phyloP scores from a whole-genome alignment of 2,329 filamentous ascomycete species.

The Cercospora beticola region DNA sequence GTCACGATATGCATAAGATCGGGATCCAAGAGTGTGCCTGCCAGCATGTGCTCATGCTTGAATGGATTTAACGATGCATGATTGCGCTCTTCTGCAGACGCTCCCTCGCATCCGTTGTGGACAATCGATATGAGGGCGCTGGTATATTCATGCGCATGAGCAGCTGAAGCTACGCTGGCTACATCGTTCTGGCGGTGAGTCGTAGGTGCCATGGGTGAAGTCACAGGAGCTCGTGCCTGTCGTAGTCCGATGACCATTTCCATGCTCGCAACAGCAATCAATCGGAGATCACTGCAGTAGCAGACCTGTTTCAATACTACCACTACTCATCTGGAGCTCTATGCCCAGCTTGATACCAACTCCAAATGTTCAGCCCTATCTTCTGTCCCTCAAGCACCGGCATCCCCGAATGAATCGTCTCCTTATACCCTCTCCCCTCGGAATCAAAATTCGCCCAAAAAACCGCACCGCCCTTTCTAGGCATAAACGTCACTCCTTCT shows the following conservation, averaged over 20 bases:
- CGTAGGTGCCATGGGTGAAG: background rate
- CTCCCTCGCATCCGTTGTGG: background rate
- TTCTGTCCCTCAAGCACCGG: conserved; percentile 58
- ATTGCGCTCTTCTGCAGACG: background rate
- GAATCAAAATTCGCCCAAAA: conserved; percentile 62
- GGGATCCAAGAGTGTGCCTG: background rate
- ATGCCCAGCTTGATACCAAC: conserved; percentile 53
- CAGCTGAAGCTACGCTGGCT: background rate
- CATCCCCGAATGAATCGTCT: conserved; percentile 62
- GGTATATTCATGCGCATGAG: background rate
- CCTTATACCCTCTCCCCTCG: conserved; percentile 57
- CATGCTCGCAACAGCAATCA: background rate
- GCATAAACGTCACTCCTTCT: conserved; percentile 58
- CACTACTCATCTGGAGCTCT: conserved; percentile 3
- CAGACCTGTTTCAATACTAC: background rate
- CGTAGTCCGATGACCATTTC: background rate
- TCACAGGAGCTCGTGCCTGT: background rate
- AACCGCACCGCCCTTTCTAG: conserved; percentile 58
- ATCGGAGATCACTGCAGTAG: background rate
- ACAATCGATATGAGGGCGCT: background rate
- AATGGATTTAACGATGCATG: background rate
- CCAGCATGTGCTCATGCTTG: background rate
- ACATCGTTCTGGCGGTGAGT: background rate
- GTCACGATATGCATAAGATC: background rate
- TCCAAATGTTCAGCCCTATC: conserved; percentile 65